Percentiles rank a stretch among this genome's conserved stretches.
Conservation (phyloP, 805 yeast genomes). For the Osmozyma mogii region DNA sequence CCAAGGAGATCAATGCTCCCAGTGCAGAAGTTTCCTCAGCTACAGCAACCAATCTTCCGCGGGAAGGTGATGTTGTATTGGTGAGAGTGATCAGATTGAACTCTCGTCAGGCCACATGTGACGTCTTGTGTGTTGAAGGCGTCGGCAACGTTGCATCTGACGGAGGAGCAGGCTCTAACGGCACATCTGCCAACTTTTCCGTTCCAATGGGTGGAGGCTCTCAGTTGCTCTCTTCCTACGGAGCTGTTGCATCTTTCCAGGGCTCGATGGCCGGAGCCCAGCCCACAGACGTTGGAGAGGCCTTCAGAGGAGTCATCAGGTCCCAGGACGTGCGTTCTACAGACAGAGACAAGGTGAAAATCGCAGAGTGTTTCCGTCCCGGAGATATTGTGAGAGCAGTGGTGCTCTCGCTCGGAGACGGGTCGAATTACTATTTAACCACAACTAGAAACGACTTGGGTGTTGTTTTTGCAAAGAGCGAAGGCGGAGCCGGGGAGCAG, state of each 20-base stretch:
- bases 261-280: conserved; percentile 27
- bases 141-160: conserved; percentile 51
- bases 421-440: conserved; percentile 78
- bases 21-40: conserved; percentile 11
- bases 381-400: conserved; percentile 88
- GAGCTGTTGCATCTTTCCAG: conserved; percentile 33
- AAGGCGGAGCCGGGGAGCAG: conserved; percentile 59
- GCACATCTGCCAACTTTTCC: conserved; percentile 30
- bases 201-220: conserved; percentile 49
- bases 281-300: conserved; percentile 74
- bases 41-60: conserved; percentile 53
- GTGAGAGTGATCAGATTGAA: conserved; percentile 65
- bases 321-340: conserved; percentile 86
- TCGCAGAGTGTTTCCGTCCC: conserved; percentile 74
- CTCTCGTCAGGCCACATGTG: conserved; percentile 66
- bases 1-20: conserved; percentile 13
- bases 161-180: conserved; percentile 57
- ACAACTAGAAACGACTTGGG: conserved; percentile 92
- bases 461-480: conserved; percentile 78
- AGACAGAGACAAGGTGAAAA: conserved; percentile 79
- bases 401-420: conserved; percentile 88
- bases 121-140: conserved; percentile 60
- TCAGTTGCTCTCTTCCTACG: conserved; percentile 28
- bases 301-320: conserved; percentile 78
- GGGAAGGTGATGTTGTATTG: conserved; percentile 76